Evolutionary conservation across 2,329 filamentous ascomycete genomes (phyloP).

Genomic region (Penicillium sp.): DNA sequence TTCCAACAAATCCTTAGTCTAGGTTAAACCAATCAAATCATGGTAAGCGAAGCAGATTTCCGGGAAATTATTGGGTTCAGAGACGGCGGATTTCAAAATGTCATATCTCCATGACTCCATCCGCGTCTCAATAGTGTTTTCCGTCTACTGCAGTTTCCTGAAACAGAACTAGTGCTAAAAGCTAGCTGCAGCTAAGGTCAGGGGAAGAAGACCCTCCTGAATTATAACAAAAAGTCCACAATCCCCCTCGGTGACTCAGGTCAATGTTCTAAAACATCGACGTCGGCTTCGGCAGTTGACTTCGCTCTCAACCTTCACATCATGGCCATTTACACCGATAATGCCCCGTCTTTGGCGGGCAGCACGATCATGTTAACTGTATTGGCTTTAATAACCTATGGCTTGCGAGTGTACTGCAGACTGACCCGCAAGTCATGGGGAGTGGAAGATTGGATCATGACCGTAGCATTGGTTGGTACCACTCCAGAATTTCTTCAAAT

Average conservation of each 20-base stretch:
- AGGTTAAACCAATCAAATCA: not conserved
- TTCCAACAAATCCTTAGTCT: not conserved
- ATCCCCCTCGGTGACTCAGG: not conserved
- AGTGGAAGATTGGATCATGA: slow-evolving; percentile 27
- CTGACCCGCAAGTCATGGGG: slow-evolving; percentile 21
- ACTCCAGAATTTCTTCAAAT: not conserved
- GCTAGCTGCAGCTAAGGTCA: not conserved
- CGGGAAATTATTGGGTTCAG: not conserved
- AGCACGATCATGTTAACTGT: slow-evolving; percentile 23
- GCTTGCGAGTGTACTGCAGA: slow-evolving; percentile 21
- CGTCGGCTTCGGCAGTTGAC: not conserved
- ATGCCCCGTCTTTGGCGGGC: slow-evolving; percentile 20
- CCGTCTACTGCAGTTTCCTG: not conserved
- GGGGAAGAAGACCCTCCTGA: not conserved
- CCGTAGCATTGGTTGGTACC: slow-evolving; percentile 19
- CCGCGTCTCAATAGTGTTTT: not conserved
- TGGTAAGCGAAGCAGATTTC: not conserved
- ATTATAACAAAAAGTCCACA: not conserved
- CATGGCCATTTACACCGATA: slow-evolving; percentile 22
- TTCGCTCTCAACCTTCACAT: not conserved
- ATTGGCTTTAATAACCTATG: slow-evolving; percentile 17
- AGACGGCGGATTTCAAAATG: not conserved
- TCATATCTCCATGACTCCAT: not conserved
- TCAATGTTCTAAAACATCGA: not conserved
- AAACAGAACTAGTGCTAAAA: not conserved